Conservation (phyloP, 306 rosid genomes). For the Vicia sativa region DNA sequence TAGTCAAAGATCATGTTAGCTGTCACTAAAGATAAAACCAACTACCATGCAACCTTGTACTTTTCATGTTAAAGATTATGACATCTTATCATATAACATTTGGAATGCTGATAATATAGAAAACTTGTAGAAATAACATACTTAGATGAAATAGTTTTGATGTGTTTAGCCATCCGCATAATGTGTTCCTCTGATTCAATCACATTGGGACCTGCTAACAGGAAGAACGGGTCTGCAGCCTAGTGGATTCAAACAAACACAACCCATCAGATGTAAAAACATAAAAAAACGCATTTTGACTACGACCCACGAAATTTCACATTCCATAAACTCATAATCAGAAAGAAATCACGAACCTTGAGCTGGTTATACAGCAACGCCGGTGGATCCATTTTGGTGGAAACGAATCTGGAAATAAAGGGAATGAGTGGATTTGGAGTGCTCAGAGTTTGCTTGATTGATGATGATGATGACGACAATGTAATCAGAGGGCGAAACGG, state of each 20-base stretch:
- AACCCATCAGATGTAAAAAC: conserved; percentile 3
- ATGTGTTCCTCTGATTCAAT: conserved; percentile 91
- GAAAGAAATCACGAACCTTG: conserved; percentile 43
- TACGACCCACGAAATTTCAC: conserved; percentile 23
- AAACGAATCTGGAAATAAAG: conserved; percentile 19
- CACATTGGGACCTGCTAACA: conserved; percentile 95
- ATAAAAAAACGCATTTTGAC: not conserved
- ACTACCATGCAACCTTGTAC: not conserved
- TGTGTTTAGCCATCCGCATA: conserved; percentile 74
- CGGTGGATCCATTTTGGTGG: conserved; percentile 36
- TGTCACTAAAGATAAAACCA: conserved; percentile 20
- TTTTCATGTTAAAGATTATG: not conserved
- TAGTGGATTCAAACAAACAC: conserved; percentile 39
- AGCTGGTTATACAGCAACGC: conserved; percentile 36
- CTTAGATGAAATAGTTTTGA: conserved; percentile 72
- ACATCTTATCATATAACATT: conserved; percentile 21
- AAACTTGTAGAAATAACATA: conserved; percentile 41
- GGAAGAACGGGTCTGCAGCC: conserved; percentile 86
- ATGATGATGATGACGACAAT: too few species aligned
- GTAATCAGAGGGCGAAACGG: too few species aligned
- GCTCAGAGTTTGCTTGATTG: too few species aligned
- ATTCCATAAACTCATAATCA: conserved; percentile 10
- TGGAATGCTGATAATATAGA: not conserved
- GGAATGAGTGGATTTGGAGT: too few species aligned
- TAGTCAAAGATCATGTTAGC: conserved; percentile 21